Base-by-base conservation (phyloP, 345 rosid genomes). In the Citrus medica region DNA sequence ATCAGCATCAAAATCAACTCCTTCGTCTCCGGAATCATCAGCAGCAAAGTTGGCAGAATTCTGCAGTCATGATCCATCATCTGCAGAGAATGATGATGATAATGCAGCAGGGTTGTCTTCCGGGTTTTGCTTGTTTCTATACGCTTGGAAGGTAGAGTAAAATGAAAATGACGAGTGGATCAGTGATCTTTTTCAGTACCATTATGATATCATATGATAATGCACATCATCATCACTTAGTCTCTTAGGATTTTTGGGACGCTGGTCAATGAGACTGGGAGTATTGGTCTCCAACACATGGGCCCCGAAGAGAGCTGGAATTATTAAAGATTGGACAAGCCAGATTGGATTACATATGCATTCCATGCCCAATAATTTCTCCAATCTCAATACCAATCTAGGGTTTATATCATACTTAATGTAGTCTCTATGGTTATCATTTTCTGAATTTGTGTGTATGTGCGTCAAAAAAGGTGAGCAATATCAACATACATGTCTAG, bases 111-210 rank as follows among this genome's bases (percentile, higher is more conserved):
- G 78, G 38, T 69, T 68, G 27, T 80, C 86, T 67, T 86, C 87
- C 42, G 79, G 77, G 72, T 88, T 86, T 79, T 85, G 86, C 89
- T 83, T 88, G 70, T 86, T 86, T 77, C 80, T 88, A 16, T 85
- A 86, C 69, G 89, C 87, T 71, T 88, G 89, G 91, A 86, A 79
- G 76, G 83, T 80, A 5, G 88, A 85, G 76, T 85, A 51, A 37
- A 79, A n/a, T n/a, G 1, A 3, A 46, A 46, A 46, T 46, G 51
- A 46, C 13, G 51, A 10, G 51, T 13, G 51, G 51, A 3, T 46
- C 12, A 46, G 51, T 46, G 51, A 12, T 33, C 28, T 25, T 6
- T 19, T 55, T 65, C 62, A 28, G 73, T 59, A 67, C 68, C 71
- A 37, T 46, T 33, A 25, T 65, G n/a, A 67, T 67, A 38, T 55